Percentiles rank a stretch among this genome's conserved stretches.
Evolutionary conservation across 2,329 filamentous ascomycete genomes (phyloP).

Genomic region (Aspergillus melleus): DNA sequence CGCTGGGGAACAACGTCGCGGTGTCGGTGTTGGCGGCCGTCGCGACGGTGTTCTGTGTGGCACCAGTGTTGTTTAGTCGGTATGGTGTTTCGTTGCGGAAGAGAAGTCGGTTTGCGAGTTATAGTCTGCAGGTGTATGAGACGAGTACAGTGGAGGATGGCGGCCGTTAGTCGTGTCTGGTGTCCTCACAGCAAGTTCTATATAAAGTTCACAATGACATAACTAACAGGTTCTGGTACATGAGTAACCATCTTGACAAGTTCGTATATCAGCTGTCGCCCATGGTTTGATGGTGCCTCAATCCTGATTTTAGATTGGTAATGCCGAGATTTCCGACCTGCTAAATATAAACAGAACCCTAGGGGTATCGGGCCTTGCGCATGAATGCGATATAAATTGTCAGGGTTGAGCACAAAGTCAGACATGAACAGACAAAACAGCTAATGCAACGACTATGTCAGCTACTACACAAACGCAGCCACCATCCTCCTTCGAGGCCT

Average conservation of each 20-base stretch:
- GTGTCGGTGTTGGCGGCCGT: slow-evolving; percentile 41
- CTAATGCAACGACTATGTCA: background rate
- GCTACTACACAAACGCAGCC: background rate
- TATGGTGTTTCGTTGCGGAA: slow-evolving; percentile 39
- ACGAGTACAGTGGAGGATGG: no score
- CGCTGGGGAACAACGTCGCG: slow-evolving; percentile 41
- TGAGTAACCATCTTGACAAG: no score
- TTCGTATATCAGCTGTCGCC: no score
- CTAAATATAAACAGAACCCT: no score
- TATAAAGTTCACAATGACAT: no score
- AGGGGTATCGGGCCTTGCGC: no score
- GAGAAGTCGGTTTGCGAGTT: slow-evolving; percentile 39
- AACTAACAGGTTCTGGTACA: no score
- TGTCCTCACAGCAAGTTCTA: no score
- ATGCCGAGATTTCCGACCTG: no score
- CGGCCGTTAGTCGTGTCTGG: no score
- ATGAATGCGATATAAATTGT: background rate
- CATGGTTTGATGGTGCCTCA: no score
- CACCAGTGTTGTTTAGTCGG: slow-evolving; percentile 38
- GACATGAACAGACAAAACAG: background rate
- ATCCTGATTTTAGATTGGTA: no score
- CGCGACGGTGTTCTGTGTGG: slow-evolving; percentile 44
- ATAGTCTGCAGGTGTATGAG: slow-evolving; percentile 23
- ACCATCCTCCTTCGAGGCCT: background rate
- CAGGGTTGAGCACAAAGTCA: background rate